Base-by-base conservation (phyloP, 2,329 filamentous ascomycete genomes). In the Waltergamsia citrina region DNA sequence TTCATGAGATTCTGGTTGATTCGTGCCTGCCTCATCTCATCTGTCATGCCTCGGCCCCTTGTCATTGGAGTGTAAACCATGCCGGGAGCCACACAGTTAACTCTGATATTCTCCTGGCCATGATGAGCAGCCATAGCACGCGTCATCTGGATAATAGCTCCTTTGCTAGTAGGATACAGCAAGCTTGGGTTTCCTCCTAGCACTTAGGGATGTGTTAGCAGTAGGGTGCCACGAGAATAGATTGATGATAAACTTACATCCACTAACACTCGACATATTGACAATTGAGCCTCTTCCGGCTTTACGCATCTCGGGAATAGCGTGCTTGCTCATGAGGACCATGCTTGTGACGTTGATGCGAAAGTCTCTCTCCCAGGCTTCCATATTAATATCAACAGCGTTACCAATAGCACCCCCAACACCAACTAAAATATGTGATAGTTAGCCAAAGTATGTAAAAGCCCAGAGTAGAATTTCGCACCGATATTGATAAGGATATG, bases 191-290 rank as follows among this genome's bases (percentile, higher is more conserved):
- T 59, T 4, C 60, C 60, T 4, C 59, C 60, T 2, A 36, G 30
- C 3, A 36, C 34, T 36, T 20, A 14, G 6, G 7, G 38, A 35
- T 4, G 36, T 34, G 3, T 38, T 43, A 34, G 43, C 43, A 24
- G 50, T 43, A 25, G 9, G n/a, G 9, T n/a, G n/a, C 9, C 23
- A 25, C 9, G 11, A 50, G 40, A 18, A 52, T 52, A 0, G 48
- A 35, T 3, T n/a, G n/a, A n/a, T n/a, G n/a, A 57, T 11, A 18
- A 6, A 11, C 16, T 47, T 46, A 23, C 59, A 29, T 6, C 71
- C 71, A 1, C 72, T 70, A 4, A 78, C 72, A 34, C 60, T 67
- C 7, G 67, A 66, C 58, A 78, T 72, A 45, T 78, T 78, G 41
- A 76, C 56, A 39, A 74, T 69, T 23, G 51, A 59, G 10, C 68